Evolutionary conservation across 176 grass and related monocot genomes (phyloP), one percentile per base, ranked within the genome.

Genomic region (Thalia dealbata): DNA sequence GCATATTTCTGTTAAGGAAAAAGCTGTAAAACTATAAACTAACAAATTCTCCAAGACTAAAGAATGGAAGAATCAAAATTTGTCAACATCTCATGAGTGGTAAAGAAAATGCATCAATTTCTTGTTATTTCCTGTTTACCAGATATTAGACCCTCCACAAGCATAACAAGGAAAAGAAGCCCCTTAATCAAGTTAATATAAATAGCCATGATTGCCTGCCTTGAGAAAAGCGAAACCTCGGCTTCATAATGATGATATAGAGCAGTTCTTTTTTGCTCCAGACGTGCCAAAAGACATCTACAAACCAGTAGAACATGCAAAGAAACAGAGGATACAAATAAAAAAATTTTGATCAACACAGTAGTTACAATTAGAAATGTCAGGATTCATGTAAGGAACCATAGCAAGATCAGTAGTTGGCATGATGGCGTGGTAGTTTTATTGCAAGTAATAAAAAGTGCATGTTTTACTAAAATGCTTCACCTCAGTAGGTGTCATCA

Each of bases 401-500:
- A 13, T 46, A 68, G 52, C 63, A 56, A 14, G n/a, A 75, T 78
- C 54, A 48, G 19, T 38, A 76, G 30, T 48, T 50, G 44, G 71
- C 51, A 55, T 78, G 45, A 54, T 22, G 28, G 70, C 61, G 63
- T 55, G 9, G 30, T 70, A 73, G 38, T 73, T 44, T 35, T 21
- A 75, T 64, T 27, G 22, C 48, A 28, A 71, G 70, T 69, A 50
- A 79, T 50, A 22, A 4, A 12, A 82, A 74, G 62, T 69, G 70
- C 22, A 59, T 19, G 38, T 61, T 71, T 71, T 56, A 50, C 8
- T 61, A 59, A 73, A 44, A 73, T 2, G 71, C 72, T 76, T 83
- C 81, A 99, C 95, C 95, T 96, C 92, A 75, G 82, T 81, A 82
- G 84, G 86, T 41, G 92, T 96, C 92, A 96, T 96, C 80, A 96